Base-by-base conservation (phyloP, 352 stramenopile species). In the Phytophthora ohioensis region DNA sequence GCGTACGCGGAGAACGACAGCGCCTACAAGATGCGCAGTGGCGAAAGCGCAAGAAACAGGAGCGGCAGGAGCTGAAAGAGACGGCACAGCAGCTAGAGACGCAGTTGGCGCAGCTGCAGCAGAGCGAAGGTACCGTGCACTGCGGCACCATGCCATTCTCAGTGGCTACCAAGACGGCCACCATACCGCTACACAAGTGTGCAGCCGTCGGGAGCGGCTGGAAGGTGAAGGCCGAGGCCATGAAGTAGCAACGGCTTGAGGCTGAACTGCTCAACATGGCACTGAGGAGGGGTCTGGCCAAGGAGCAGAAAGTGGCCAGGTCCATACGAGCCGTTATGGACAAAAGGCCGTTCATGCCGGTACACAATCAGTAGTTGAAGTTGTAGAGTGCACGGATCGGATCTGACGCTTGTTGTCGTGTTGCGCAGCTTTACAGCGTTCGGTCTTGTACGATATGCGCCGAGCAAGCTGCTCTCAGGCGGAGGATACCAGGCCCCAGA, bases 241-340 rank as follows among this genome's bases (percentile, higher is more conserved):
- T 32, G 36, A 61, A 54, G 12, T 43, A 64, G 51, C 34, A 53
- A 31, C 57, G 48, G 17, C 0, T 71, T 3, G n/a, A 71, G 11
- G 56, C 64, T 8, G 57, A 71, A 12, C 32, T 61, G 27, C 32
- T 67, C 30, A 71, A 67, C 10, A 39, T 52, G 48, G 57, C 57
- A 4, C 42, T 67, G 1, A 55, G 48, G 48, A 62, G 45, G 30
- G 57, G 48, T 8, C 48, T 71, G 41, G 10, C 49, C 13, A 46
- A 38, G 10, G 56, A 71, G 34, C 57, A 39, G 15, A 34, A 46
- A 56, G 49, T 59, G 49, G 48, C 57, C 39, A 72, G 62, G 57
- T 61, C 64, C 12, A 34, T 72, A 9, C 21, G 17, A 7, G 31
- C 39, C 15, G 15, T 51, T 12, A 45, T 72, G 45, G 12, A 62